Evolutionary conservation across 352 stramenopile species (phyloP), one percentile per base, ranked within the genome.

Genomic region (Globisporangium cystogenes): DNA sequence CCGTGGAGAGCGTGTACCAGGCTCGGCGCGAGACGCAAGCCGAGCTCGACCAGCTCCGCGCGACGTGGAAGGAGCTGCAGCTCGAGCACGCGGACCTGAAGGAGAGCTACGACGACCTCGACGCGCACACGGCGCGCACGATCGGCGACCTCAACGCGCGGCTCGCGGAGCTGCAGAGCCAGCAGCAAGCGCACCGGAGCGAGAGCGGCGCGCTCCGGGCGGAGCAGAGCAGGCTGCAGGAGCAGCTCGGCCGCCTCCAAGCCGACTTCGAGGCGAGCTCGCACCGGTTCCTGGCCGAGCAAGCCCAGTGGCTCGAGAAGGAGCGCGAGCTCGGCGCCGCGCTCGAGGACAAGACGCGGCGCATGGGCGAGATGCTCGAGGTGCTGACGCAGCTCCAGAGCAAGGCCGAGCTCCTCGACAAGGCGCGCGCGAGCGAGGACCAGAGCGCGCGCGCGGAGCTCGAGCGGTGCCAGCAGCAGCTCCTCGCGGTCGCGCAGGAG

Each of bases 321-420:
- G 57, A 70, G 1, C 74, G 43, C 1, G 68, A 79, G 23, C 53
- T 62, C 23, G 56, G 60, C 3, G 50, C 40, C 1, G 45, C 60
- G 10, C 50, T 86, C 10, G 69, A 80, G 31, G 76, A 86, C 7
- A 88, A 86, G 44, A 75, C 62, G 0, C 53, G 55, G 20, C 66
- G 70, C 3, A 69, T 85, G 16, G 65, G 76, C 23, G 77, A 88
- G 43, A 88, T 88, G 77, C 66, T 90, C 51, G 68, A 70, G 2
- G 70, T 87, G 64, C 57, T 87, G 15, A 83, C 70, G 29, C 72
- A 90, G 41, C 41, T 85, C 4, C 69, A 73, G 15, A 59, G 69
- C 31, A 69, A 79, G 51, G 61, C 65, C 5, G 74, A 84, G 36
- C 70, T 71, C 50, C 49, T 85, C 14, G 70, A 86, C 50, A 70